Conservation (phyloP, 1,284 basidiomycete species). For the Trichosporon ovoides region DNA sequence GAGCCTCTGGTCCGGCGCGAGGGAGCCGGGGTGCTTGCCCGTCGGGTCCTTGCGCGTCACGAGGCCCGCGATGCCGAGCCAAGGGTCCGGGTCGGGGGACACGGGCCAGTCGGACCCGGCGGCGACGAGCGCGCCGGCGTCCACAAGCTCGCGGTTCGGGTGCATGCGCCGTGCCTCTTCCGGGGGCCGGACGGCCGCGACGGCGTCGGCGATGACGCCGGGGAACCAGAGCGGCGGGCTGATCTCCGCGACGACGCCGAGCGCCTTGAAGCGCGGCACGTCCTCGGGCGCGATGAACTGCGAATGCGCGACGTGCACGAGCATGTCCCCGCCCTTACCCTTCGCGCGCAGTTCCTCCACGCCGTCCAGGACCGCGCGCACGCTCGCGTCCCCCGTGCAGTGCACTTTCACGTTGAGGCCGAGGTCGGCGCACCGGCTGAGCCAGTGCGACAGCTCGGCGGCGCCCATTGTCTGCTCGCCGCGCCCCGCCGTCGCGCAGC, state of each 20-base stretch:
- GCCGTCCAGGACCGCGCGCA: constrained; percentile 1
- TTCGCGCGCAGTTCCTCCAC: not conserved
- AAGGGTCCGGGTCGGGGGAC: not conserved
- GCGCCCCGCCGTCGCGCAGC: too few relatives aligned
- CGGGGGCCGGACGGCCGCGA: not conserved
- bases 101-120: constrained; percentile 4
- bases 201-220: not conserved
- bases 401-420: constrained; percentile 4
- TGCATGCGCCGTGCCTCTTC: not conserved
- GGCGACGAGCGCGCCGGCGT: not conserved
- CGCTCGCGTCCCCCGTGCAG: not conserved
- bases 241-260: constrained; percentile 3
- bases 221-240: not conserved
- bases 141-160: not conserved
- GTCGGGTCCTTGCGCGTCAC: not conserved
- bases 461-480: not conserved
- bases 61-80: not conserved
- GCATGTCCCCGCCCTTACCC: not conserved
- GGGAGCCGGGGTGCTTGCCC: not conserved
- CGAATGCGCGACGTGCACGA: not conserved
- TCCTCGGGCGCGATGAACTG: constrained; percentile 1
- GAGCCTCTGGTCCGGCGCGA: not conserved
- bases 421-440: not conserved
- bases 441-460: constrained; percentile 1
- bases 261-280: not conserved